These are phyloP conservation scores for Nectriaceae sp. DNA, from an alignment of 2,329 filamentous ascomycete genomes.

Conservation along the genomic window DNA sequence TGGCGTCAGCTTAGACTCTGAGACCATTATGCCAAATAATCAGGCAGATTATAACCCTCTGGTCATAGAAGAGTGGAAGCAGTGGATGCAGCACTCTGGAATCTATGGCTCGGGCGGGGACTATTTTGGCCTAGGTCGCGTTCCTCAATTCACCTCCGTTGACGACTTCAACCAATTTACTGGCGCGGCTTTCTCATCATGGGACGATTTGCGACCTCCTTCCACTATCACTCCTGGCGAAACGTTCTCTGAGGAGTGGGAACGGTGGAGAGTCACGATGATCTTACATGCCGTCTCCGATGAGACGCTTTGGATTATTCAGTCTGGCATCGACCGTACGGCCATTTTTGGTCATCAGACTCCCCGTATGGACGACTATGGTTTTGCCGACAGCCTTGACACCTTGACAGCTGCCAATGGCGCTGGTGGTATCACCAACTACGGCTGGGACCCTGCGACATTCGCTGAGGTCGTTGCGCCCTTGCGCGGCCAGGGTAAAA, in stretches of 20 bases:
- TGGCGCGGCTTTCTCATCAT: neutral
- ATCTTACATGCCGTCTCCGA: neutral
- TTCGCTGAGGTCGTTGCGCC: neutral
- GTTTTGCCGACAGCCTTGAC: neutral
- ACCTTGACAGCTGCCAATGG: neutral
- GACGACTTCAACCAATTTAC: neutral
- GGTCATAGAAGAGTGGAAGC: neutral
- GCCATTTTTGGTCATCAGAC: neutral
- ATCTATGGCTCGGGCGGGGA: neutral
- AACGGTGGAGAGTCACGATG: neutral
- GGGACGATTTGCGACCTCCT: neutral
- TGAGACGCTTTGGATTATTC: neutral
- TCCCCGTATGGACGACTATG: neutral
- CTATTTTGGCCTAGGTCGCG: neutral
- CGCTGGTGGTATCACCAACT: neutral
- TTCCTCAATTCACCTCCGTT: neutral
- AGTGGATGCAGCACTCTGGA: neutral
- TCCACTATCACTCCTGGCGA: neutral
- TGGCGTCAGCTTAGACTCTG: neutral
- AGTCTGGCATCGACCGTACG: neutral
- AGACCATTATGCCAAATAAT: neutral
- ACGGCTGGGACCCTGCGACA: neutral
- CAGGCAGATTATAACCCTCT: neutral
- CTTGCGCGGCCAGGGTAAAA: neutral
- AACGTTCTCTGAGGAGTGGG: neutral